These are phyloP conservation scores for Tephrocybe rancida DNA, from an alignment of 768 basidiomycete species.

Conservation along the genomic window DNA sequence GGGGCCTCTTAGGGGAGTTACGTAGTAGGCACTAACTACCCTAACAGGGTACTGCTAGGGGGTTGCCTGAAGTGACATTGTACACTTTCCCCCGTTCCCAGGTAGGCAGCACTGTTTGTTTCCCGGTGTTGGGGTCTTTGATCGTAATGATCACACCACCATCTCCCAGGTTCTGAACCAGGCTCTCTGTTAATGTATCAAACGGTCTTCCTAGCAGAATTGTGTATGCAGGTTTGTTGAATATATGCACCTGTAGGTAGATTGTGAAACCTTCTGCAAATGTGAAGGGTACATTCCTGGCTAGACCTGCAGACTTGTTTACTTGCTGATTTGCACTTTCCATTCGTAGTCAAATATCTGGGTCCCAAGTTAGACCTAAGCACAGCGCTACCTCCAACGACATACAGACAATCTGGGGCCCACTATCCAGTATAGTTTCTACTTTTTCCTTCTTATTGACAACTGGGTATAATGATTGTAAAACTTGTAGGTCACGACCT, in stretches of 20 bases:
- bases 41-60: too few species aligned
- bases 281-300: slow-evolving; percentile 11
- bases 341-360: not conserved
- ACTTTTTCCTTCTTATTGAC: not conserved
- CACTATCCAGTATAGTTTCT: not conserved
- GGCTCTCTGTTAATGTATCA: slow-evolving; percentile 16
- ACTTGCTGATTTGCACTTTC: not conserved
- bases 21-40: too few species aligned
- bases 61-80: too few species aligned
- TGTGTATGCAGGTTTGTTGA: slow-evolving; percentile 1
- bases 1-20: too few species aligned
- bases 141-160: slow-evolving; percentile 18
- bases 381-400: too few species aligned
- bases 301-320: not conserved
- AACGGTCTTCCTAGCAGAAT: slow-evolving; percentile 23
- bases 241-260: slow-evolving; percentile 16
- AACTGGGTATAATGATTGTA: not conserved
- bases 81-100: not conserved
- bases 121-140: slow-evolving; percentile 20
- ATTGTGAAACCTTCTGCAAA: slow-evolving; percentile 12
- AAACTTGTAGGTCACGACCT: not conserved
- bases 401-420: too few species aligned
- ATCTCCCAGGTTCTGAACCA: slow-evolving; percentile 14
- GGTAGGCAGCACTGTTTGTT: slow-evolving; percentile 16
- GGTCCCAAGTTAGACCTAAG: too few species aligned